Conservation (phyloP, 2,329 filamentous ascomycete genomes). For the Dothidotthia symphoricarpi region DNA sequence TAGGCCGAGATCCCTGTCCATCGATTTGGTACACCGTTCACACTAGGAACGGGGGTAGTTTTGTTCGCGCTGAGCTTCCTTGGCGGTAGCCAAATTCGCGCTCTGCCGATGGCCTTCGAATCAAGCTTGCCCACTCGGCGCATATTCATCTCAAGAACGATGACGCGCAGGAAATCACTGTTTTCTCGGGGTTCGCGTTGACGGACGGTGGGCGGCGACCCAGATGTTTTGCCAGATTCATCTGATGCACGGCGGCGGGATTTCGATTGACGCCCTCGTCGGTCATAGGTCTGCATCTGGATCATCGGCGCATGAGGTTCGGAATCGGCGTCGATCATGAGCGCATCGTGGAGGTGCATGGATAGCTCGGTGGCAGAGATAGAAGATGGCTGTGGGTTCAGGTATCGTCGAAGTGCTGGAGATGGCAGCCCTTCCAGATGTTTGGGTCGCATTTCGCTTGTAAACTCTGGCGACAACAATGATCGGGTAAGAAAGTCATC, state of each 20-base stretch:
- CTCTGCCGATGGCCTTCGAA: conserved; percentile 53
- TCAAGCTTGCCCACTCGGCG: conserved; percentile 61
- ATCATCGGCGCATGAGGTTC: conserved; percentile 54
- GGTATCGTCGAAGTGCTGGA: conserved; percentile 58
- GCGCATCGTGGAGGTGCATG: conserved; percentile 42
- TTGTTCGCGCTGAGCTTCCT: conserved; percentile 42
- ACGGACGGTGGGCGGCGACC: conserved; percentile 47
- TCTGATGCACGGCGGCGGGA: conserved; percentile 32
- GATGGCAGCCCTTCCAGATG: conserved; percentile 55
- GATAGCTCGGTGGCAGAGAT: conserved; percentile 41
- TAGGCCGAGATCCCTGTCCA: conserved; percentile 35
- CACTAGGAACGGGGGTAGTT: conserved; percentile 23
- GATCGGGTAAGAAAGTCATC: conserved; percentile 62
- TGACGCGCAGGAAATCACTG: conserved; percentile 61
- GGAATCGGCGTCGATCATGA: conserved; percentile 35
- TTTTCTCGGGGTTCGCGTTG: conserved; percentile 65
- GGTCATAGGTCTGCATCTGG: conserved; percentile 62
- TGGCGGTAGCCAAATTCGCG: conserved; percentile 61
- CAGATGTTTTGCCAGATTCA: conserved; percentile 46
- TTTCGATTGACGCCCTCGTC: conserved; percentile 33
- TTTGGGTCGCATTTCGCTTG: conserved; percentile 60
- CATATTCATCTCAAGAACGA: conserved; percentile 69
- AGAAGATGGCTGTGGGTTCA: conserved; percentile 54
- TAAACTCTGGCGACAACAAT: conserved; percentile 58
- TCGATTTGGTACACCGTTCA: conserved; percentile 35